Percentiles rank a stretch among this genome's conserved stretches.
These are phyloP conservation scores for Aspergillus quadrilineatus DNA, from an alignment of 2,329 filamentous ascomycete genomes.

Conservation along the genomic window DNA sequence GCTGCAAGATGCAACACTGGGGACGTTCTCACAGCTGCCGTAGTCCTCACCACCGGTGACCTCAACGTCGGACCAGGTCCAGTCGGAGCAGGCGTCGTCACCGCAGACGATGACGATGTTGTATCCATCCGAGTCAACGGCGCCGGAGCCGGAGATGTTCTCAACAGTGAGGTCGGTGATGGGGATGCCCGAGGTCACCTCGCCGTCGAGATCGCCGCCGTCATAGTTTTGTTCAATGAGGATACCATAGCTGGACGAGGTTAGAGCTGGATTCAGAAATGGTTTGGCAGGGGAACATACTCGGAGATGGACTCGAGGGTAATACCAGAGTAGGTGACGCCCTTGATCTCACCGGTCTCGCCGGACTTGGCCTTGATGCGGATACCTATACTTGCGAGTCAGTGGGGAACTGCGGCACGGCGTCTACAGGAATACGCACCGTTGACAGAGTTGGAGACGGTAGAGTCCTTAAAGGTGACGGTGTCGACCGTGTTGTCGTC, in stretches of 20 bases:
- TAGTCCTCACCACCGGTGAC: slow-evolving; percentile 52
- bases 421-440: neutral
- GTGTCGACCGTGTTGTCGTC: slow-evolving; percentile 55
- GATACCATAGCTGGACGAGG: slow-evolving; percentile 45
- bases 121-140: slow-evolving; percentile 28
- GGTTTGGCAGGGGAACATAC: slow-evolving; percentile 15
- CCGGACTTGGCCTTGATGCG: slow-evolving; percentile 59
- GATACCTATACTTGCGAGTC: slow-evolving; percentile 27
- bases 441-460: slow-evolving; percentile 54
- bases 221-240: slow-evolving; percentile 61
- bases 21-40: slow-evolving; percentile 44
- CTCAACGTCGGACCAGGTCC: slow-evolving; percentile 53
- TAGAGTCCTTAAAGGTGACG: slow-evolving; percentile 52
- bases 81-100: slow-evolving; percentile 52
- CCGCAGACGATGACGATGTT: slow-evolving; percentile 53
- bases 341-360: slow-evolving; percentile 53
- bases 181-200: slow-evolving; percentile 39
- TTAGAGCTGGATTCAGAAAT: neutral
- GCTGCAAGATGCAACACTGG: slow-evolving; percentile 38
- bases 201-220: slow-evolving; percentile 46
- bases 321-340: slow-evolving; percentile 55
- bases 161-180: slow-evolving; percentile 42
- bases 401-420: too few species aligned
- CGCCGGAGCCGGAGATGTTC: slow-evolving; percentile 37
- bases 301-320: slow-evolving; percentile 24